Percentiles rank a stretch among this genome's conserved stretches.
Evolutionary conservation across 148 eudicot species (phyloP).

Genomic region (Spergularia bocconei): DNA sequence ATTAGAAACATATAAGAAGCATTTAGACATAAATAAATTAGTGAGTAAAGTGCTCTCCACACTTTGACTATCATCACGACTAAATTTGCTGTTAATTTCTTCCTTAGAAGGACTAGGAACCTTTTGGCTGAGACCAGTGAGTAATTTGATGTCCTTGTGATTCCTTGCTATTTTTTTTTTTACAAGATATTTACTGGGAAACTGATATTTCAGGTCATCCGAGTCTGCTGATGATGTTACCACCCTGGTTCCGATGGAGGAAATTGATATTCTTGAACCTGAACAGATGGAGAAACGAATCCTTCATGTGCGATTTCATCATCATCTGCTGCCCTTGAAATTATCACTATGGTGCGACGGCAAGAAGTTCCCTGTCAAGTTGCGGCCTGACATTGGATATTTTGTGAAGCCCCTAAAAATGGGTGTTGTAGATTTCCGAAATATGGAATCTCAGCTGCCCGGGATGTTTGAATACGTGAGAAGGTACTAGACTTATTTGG

Average conservation of each 20-base stretch:
- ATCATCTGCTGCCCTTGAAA: slow-evolving; percentile 93
- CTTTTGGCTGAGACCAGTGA: background rate
- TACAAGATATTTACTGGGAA: background rate
- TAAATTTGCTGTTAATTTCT: background rate
- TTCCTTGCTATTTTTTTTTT: slow-evolving; percentile 3
- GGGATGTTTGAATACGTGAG: slow-evolving; percentile 95
- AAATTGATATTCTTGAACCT: slow-evolving; percentile 60
- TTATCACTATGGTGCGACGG: slow-evolving; percentile 61
- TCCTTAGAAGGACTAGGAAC: background rate
- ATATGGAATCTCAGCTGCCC: slow-evolving; percentile 78
- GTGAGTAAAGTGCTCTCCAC: too few relatives aligned
- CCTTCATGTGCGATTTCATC: slow-evolving; percentile 79
- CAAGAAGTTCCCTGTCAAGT: slow-evolving; percentile 63
- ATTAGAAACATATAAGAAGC: too few relatives aligned
- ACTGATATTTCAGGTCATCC: slow-evolving; percentile 41
- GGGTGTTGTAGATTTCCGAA: slow-evolving; percentile 53
- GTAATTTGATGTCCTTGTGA: background rate
- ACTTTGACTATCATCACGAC: background rate
- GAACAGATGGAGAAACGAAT: slow-evolving; percentile 51
- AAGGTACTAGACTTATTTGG: slow-evolving; percentile 44
- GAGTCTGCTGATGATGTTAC: slow-evolving; percentile 48
- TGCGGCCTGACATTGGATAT: slow-evolving; percentile 96
- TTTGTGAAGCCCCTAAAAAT: slow-evolving; percentile 88
- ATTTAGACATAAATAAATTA: too few relatives aligned
- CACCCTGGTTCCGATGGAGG: slow-evolving; percentile 75